Percentiles rank a stretch among this genome's conserved stretches.
Evolutionary conservation across 768 basidiomycete genomes (phyloP).

Genomic region (Agrocybe chaxingu): DNA sequence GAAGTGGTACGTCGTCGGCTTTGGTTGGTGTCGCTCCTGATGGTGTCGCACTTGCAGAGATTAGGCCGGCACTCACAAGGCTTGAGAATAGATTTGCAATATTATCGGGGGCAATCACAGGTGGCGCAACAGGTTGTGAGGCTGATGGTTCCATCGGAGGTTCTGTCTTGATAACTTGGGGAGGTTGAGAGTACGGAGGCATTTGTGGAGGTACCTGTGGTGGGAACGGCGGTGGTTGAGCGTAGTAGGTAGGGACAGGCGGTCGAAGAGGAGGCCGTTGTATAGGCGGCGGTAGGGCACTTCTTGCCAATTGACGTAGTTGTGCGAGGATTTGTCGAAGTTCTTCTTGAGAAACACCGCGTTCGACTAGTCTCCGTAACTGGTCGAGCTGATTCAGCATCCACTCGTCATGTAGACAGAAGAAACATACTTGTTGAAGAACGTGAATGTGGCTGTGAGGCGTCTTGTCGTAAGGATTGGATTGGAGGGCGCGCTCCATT

Average conservation of each 20-base stretch:
- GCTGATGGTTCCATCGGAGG: conserved; percentile 5
- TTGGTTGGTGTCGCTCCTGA: conserved; percentile 40
- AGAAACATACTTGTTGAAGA: conserved; percentile 68
- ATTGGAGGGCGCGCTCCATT: conserved; percentile 70
- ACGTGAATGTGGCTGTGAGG: conserved; percentile 73
- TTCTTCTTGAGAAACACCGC: conserved; percentile 78
- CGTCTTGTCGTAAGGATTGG: conserved; percentile 68
- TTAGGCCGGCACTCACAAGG: conserved; percentile 77
- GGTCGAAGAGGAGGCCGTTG: conserved; percentile 19
- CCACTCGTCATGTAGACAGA: not conserved
- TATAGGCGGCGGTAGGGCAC: conserved; percentile 32
- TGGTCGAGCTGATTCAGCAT: conserved; percentile 22
- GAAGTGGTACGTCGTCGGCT: conserved; percentile 32
- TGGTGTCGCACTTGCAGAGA: conserved; percentile 53
- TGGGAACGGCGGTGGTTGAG: conserved; percentile 12
- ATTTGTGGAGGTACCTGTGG: conserved; percentile 9
- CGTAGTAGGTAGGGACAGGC: conserved; percentile 11
- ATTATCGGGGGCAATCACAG: conserved; percentile 31
- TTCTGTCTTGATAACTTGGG: conserved; percentile 9
- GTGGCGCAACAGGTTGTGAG: conserved; percentile 13
- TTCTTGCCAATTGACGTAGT: conserved; percentile 58
- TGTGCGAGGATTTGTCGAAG: conserved; percentile 73
- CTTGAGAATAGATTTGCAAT: conserved; percentile 63
- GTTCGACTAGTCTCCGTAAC: conserved; percentile 72
- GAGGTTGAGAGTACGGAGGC: conserved; percentile 9